A percentile compares a stretch with the other conserved stretches of the same genome.
phyloP scores from a whole-genome alignment of 2,329 filamentous ascomycete genomes.

The Verticillium longisporum region DNA sequence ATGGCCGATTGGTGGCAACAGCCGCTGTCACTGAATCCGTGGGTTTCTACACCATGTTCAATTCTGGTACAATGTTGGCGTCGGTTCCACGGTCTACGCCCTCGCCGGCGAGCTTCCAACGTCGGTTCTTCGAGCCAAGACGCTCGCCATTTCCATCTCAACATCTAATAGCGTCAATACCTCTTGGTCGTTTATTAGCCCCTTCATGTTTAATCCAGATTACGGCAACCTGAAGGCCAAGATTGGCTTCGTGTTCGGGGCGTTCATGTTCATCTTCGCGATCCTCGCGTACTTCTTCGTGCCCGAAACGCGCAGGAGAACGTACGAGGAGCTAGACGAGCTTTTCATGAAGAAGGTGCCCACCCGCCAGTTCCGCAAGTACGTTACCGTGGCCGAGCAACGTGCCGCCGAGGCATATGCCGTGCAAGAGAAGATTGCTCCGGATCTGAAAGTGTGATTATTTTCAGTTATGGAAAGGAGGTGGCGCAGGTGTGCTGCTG shows the following conservation, averaged over 20 bases:
- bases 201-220: slow-evolving; percentile 11
- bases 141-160: slow-evolving; percentile 9
- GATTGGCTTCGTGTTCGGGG: slow-evolving; percentile 11
- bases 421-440: not conserved
- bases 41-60: slow-evolving; percentile 12
- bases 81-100: slow-evolving; percentile 16
- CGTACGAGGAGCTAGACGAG: slow-evolving; percentile 20
- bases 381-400: slow-evolving; percentile 16
- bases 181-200: slow-evolving; percentile 8
- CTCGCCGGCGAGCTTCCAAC: slow-evolving; percentile 15
- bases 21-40: slow-evolving; percentile 16
- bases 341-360: slow-evolving; percentile 18
- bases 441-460: not conserved
- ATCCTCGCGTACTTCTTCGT: slow-evolving; percentile 6
- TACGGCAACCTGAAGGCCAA: slow-evolving; percentile 9
- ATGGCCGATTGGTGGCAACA: slow-evolving; percentile 16
- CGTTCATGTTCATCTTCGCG: slow-evolving; percentile 7
- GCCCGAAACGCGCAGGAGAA: slow-evolving; percentile 6
- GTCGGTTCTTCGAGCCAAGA: slow-evolving; percentile 4
- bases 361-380: slow-evolving; percentile 14
- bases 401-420: slow-evolving; percentile 18
- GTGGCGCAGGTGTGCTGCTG: too few species aligned
- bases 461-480: not conserved
- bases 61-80: slow-evolving; percentile 12
- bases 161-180: slow-evolving; percentile 10